Evolutionary conservation across 441 rosid species (phyloP).

Genomic region (Jatropha multifida): DNA sequence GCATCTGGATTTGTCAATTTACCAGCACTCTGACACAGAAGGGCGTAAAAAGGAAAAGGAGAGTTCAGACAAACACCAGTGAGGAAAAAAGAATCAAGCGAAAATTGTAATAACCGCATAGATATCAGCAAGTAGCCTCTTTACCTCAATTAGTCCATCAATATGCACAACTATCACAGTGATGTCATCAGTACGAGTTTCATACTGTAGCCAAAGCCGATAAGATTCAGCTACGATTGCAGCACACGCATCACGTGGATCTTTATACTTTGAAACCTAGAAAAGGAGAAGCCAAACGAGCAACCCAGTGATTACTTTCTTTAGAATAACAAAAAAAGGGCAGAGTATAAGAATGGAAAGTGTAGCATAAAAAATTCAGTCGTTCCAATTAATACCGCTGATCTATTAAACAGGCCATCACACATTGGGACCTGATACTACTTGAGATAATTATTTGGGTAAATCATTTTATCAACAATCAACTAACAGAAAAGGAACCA

Average conservation of each 20-base stretch:
- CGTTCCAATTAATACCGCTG: not conserved
- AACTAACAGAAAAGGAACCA: not conserved
- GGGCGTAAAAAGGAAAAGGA: not conserved
- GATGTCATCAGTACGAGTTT: slow-evolving; percentile 99
- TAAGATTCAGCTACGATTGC: slow-evolving; percentile 99
- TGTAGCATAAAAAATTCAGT: not conserved
- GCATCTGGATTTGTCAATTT: slow-evolving; percentile 47
- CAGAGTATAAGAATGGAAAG: not conserved
- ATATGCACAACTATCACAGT: slow-evolving; percentile 95
- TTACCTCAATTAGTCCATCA: slow-evolving; percentile 71
- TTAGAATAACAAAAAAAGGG: not conserved
- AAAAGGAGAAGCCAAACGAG: slow-evolving; percentile 20
- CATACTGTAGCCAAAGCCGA: slow-evolving; percentile 98
- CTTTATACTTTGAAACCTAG: slow-evolving; percentile 91
- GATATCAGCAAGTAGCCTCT: slow-evolving; percentile 25
- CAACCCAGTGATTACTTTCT: slow-evolving; percentile 2
- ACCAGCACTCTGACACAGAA: slow-evolving; percentile 49
- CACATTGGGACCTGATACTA: not conserved
- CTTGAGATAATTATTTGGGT: not conserved
- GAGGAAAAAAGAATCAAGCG: slow-evolving; percentile 23
- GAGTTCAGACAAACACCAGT: slow-evolving; percentile 10
- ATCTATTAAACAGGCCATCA: not conserved
- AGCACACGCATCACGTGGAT: slow-evolving; percentile 99
- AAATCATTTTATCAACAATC: not conserved
- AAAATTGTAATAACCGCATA: slow-evolving; percentile 9